Base-by-base conservation (phyloP, 176 grass and related monocot species). In the Lolium perenne region DNA sequence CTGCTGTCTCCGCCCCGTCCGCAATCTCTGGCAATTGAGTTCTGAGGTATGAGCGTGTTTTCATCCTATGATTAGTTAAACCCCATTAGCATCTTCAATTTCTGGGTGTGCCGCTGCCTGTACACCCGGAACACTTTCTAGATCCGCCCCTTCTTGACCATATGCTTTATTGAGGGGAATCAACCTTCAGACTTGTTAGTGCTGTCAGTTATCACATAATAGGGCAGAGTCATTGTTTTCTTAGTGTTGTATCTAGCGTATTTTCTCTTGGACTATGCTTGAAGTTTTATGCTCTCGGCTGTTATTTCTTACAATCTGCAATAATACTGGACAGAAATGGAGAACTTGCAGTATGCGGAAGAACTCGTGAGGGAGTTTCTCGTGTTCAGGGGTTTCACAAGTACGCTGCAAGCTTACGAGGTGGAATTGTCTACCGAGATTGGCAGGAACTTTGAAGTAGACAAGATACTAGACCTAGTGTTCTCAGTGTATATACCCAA, bases 281-380 rank as follows among this genome's bases (percentile, higher is more conserved):
- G 47, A 20, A 71, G 4, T 41, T 25, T 7, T 61, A 10, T 20
- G 13, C 41, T 63, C 74, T 4, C 32, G 9, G 21, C 51, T 35
- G 43, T 5, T 10, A 75, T 75, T 75, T 75, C 72, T 84, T 23
- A 45, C 51, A 4, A 59, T 82, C 82, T 92, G 63, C 81, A 91
- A 78, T 75, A 58, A 76, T 56, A 68, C n/a, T 69, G 47, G 49
- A n/a, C 22, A 71, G 43, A 56, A 68, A 97, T 98, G 96, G 96
- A 98, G 88, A 98, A 95, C 38, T 86, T 98, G 71, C 93, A 87
- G 26, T 98, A 92, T 84, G 96, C 93, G 0, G 88, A 98, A 91
- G 93, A 94, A 74, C 96, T 98, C 16, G 67, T 98, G 40, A 90
- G 88, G 46, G 96, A 98, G 76, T 98, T 94, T 73, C 84, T 98